Percentiles rank a stretch among this genome's conserved stretches.
Evolutionary conservation across 768 basidiomycete species (phyloP).

Genomic region (Agaricus blazei): DNA sequence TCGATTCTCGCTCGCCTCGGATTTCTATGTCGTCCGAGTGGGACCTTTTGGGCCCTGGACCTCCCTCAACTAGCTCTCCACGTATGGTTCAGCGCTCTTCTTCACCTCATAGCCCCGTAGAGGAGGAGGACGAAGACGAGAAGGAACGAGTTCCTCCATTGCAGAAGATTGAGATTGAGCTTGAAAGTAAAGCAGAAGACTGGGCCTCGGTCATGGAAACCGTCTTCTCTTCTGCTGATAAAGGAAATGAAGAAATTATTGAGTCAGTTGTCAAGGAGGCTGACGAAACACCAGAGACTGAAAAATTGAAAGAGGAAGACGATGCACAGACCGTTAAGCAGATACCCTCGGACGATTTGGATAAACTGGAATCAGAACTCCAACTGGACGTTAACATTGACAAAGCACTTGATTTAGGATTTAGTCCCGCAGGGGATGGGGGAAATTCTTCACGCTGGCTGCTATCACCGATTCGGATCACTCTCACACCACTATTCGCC

Average conservation of each 20-base stretch:
- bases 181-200: conserved; percentile 29
- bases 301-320: neutral
- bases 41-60: conserved; percentile 26
- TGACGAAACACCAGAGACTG: neutral
- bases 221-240: conserved; percentile 23
- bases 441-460: neutral
- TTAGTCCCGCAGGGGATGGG: conserved; percentile 1
- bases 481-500: conserved; percentile 2
- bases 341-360: neutral
- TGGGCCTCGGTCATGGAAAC: conserved; percentile 39
- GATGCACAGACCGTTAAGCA: neutral
- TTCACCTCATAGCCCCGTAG: conserved; percentile 8
- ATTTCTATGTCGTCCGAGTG: conserved; percentile 32
- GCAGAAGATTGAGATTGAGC: conserved; percentile 26
- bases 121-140: conserved; percentile 4
- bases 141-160: conserved; percentile 19
- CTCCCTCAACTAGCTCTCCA: conserved; percentile 18
- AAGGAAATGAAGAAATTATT: conserved; percentile 12
- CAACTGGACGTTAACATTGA: conserved; percentile 8
- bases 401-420: conserved; percentile 9
- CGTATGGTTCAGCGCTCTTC: conserved; percentile 5
- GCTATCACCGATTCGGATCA: conserved; percentile 3
- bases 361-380: conserved; percentile 3
- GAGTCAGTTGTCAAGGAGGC: conserved; percentile 11
- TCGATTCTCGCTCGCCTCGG: conserved; percentile 30